Evolutionary conservation across 1,284 basidiomycete genomes (phyloP), one percentile per base, ranked within the genome.

Genomic region (Coriolopsis trogii): DNA sequence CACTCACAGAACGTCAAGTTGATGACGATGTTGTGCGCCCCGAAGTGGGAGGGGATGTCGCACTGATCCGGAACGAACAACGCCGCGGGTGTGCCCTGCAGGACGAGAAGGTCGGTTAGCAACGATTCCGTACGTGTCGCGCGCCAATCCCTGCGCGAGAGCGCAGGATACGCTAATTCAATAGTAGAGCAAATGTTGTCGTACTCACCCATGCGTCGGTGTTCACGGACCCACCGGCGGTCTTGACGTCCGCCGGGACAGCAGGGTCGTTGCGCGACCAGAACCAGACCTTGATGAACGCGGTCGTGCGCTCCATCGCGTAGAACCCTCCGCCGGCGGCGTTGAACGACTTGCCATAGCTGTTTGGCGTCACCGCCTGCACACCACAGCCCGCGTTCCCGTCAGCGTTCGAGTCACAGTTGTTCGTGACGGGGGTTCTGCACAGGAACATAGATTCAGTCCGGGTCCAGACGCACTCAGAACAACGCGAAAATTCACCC

Each of bases 351-450:
- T 82, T 79, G 4, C 85, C 85, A 59, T 77, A 85, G 59, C 75
- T 79, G 29, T 74, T 67, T 1, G 68, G 46, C 20, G 67, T 65
- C 2, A 73, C 73, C 40, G 80, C 72, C 38, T 68, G 64, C 26
- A 88, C 84, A 4, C 80, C 81, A 61, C 88, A 90, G 0, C 87
- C 87, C 2, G 76, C 64, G 66, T 89, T 88, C 33, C 72, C 73
- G 60, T 82, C 81, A 24, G 73, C 74, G 36, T 75, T 73, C 4
- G 75, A 62, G 53, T 85, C 74, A 62, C 89, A 92, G 60, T 85
- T 72, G 24, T 50, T 44, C 18, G 50, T 40, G 15, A 56, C 49
- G 9, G 58, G 24, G 9, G 60, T 61, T 5, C 62, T 55, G 30
- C 15, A 2, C 2, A 6, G 12, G 3, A 18, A 20, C 10, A 33